Base-by-base conservation (phyloP, 169 alveolate genomes). In the Plasmodium ovale region DNA sequence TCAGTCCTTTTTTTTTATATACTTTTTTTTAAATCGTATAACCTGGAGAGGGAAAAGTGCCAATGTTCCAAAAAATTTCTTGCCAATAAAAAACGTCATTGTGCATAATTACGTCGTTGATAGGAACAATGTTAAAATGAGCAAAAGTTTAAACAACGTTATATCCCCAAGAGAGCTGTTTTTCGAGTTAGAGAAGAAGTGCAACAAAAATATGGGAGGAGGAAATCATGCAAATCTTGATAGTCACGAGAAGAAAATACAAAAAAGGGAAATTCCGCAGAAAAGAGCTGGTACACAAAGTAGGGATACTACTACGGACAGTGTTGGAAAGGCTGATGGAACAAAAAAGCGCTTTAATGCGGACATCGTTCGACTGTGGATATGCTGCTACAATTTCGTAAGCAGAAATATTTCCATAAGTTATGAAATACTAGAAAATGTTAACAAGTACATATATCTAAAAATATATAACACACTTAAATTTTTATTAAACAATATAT, bases 61-160 rank as follows among this genome's bases (percentile, higher is more conserved):
- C 23, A 16, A 58, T 42, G 29, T 4, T 14, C 16, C 35, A n/a
- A 47, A 27, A 16, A 54, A 54, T 35, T 68, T 92, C 59, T 94
- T 95, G 27, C 99, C 99, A 27, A 97, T 97, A 85, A 94, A 91
- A 72, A 93, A 95, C 49, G 98, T 96, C 19, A 96, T 95, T 87
- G 92, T 97, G 3, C 99, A 98, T 90, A 98, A 99, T 51, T 96
- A 97, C 94, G 97, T 97, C 16, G 96, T 97, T 56, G 99, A 98
- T 72, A 87, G 91, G 25, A 95, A 97, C 89, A 99, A 99, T 56
- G 92, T 95, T 53, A 98, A 98, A 87, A 96, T 98, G 99, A 94
- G 98, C 56, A 98, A 98, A 92, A 94, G 98, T 29, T 87, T 94
- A 84, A 98, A 98, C 67, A 98, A 97, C 90, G 99, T 97, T 16